Evolutionary conservation across 2,329 filamentous ascomycete species (phyloP), one percentile per base, ranked within the genome.

Genomic region (Botrytis cinerea): DNA sequence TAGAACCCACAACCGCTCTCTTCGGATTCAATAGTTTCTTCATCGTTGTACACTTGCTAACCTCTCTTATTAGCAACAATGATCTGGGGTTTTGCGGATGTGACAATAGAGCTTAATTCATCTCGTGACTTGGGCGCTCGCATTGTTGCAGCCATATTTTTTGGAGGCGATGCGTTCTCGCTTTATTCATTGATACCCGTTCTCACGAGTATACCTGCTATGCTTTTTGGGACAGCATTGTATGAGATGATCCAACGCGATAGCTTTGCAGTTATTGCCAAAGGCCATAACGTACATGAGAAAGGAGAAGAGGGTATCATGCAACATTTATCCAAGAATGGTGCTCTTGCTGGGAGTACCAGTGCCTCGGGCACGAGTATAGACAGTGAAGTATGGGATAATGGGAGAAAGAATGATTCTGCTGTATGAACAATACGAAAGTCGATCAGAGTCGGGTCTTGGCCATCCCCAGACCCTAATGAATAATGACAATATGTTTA

Each of bases 101-200:
- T 87, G 64, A 87, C 86, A 20, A 86, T 89, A 76, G 84, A 82
- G 57, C 88, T 87, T 22, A 90, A 90, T 79, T 78, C 88, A 46
- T 88, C 88, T 18, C 82, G 87, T 77, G 88, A 90, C 78, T 81
- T 90, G 22, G 88, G 88, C n/a, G 86, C 86, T 2, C 84, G 88
- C 28, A 85, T 89, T 40, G 87, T 89, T 1, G 87, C 86, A 9
- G 86, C 86, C 25, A 89, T 89, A 74, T 89, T 89, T 80, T 88
- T 83, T 75, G 86, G 86, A 67, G 78, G 82, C 18, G 85, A 87
- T 74, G 85, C 84, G 5, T 88, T 88, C 77, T 80, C 80, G 16
- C 83, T 82, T 40, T 89, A 88, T 77, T 81, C 83, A 5, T 86
- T 86, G 80, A 89, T 89, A 66, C 81, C 83, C 1, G 85, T 89